Conservation (phyloP, 2,329 filamentous ascomycete species). For the Geosmithia putterillii region DNA sequence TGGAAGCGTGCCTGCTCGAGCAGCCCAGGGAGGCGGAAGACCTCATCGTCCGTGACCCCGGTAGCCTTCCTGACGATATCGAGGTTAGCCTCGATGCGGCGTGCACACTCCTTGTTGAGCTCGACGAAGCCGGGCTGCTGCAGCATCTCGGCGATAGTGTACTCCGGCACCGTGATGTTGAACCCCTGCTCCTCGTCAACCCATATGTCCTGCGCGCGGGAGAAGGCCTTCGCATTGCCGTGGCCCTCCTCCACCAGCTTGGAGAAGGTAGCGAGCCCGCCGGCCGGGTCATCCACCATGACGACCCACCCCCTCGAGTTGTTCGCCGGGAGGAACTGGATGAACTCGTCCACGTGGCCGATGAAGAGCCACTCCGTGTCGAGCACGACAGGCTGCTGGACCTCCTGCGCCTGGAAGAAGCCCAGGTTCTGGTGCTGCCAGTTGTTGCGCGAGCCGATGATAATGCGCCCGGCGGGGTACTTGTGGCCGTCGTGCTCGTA, state of each 20-base stretch:
- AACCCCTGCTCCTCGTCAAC: conserved; percentile 5
- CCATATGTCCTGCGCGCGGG: conserved; percentile 2
- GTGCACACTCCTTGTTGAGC: conserved; percentile 5
- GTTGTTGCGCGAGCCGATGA: no score
- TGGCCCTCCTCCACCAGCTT: conserved; percentile 7
- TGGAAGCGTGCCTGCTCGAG: conserved; percentile 2
- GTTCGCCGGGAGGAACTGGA: conserved; percentile 14
- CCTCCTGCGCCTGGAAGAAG: conserved; percentile 18
- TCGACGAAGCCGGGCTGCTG: conserved; percentile 3
- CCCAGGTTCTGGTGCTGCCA: no score
- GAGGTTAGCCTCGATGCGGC: conserved; percentile 10
- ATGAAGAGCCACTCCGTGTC: conserved; percentile 14
- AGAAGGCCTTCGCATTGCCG: conserved; percentile 4
- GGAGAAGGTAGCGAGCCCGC: conserved; percentile 8
- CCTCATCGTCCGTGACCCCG: conserved; percentile 9
- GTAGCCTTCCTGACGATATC: conserved; percentile 10
- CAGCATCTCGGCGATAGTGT: conserved; percentile 8
- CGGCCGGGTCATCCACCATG: conserved; percentile 9
- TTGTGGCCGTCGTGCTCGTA: conserved; percentile 8
- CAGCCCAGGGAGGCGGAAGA: conserved; percentile 8
- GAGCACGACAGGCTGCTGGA: conserved; percentile 19
- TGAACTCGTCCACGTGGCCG: conserved; percentile 15
- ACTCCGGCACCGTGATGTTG: not conserved
- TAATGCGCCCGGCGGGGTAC: conserved; percentile 9
- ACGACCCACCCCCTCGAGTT: conserved; percentile 12